These are phyloP conservation scores for Suhomyces bribrorum DNA, from an alignment of 1,139 yeast species.

Conservation along the genomic window DNA sequence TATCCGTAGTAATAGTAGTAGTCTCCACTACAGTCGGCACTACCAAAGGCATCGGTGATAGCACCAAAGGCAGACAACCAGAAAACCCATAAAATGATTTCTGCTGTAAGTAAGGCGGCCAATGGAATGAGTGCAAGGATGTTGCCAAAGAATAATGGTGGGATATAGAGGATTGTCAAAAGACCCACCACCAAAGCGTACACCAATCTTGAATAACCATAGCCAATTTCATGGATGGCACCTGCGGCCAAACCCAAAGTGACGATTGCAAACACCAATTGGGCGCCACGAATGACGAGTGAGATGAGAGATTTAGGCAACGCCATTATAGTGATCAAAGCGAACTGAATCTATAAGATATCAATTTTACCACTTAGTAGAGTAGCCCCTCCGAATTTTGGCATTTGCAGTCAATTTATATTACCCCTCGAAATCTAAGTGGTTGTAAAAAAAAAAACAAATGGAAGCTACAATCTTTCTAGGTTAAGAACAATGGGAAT, in stretches of 20 bases:
- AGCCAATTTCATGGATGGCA: slow-evolving; percentile 15
- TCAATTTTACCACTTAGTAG: not conserved
- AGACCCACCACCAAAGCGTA: slow-evolving; percentile 25
- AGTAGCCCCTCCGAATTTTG: not conserved
- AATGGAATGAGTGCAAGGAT: slow-evolving; percentile 18
- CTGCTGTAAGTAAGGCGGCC: slow-evolving; percentile 21
- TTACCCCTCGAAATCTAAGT: not conserved
- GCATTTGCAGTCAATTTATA: not conserved
- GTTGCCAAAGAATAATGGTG: slow-evolving; percentile 16
- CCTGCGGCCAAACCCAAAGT: slow-evolving; percentile 30
- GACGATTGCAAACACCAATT: slow-evolving; percentile 26
- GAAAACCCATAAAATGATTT: slow-evolving; percentile 21
- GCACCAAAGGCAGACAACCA: slow-evolving; percentile 23
- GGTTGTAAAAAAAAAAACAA: not conserved
- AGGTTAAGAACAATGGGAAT: no score
- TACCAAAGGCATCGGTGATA: slow-evolving; percentile 29
- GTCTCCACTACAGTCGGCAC: slow-evolving; percentile 18
- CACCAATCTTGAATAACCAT: slow-evolving; percentile 17
- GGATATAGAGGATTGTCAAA: slow-evolving; percentile 26
- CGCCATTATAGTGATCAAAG: not conserved
- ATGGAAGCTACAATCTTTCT: no score
- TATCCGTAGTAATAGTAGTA: not conserved
- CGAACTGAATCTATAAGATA: not conserved
- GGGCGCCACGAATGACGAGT: slow-evolving; percentile 14
- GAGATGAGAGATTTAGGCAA: slow-evolving; percentile 3